Evolutionary conservation across 2,329 filamentous ascomycete species (phyloP).

Genomic region (Paecilomyces variotii): DNA sequence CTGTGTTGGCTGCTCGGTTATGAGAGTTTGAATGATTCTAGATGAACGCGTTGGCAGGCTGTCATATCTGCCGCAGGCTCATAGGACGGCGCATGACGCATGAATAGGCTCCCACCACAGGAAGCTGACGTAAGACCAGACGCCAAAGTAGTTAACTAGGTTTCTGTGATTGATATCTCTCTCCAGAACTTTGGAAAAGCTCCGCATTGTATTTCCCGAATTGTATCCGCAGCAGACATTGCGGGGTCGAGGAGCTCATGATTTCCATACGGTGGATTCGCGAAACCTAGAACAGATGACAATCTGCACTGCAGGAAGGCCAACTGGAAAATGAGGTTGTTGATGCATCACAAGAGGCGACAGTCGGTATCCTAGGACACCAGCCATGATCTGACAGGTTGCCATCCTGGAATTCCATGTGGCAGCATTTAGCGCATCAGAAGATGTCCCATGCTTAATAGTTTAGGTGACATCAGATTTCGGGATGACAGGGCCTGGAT

Average conservation of each 20-base stretch:
- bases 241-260: neutral
- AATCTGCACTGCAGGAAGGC: neutral
- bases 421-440: neutral
- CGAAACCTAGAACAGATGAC: neutral
- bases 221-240: neutral
- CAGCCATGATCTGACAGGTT: neutral
- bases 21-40: neutral
- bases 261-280: neutral
- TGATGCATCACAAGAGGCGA: neutral
- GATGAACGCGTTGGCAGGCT: neutral
- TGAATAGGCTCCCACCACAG: neutral
- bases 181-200: neutral
- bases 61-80: neutral
- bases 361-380: neutral
- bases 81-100: neutral
- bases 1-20: neutral
- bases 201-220: neutral
- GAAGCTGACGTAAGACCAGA: neutral
- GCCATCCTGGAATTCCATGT: neutral
- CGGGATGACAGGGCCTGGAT: neutral
- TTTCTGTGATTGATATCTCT: neutral
- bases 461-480: neutral
- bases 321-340: neutral
- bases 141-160: neutral
- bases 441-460: neutral